Conservation (phyloP, 2,329 filamentous ascomycete species). For the Laburnicola sp. region DNA sequence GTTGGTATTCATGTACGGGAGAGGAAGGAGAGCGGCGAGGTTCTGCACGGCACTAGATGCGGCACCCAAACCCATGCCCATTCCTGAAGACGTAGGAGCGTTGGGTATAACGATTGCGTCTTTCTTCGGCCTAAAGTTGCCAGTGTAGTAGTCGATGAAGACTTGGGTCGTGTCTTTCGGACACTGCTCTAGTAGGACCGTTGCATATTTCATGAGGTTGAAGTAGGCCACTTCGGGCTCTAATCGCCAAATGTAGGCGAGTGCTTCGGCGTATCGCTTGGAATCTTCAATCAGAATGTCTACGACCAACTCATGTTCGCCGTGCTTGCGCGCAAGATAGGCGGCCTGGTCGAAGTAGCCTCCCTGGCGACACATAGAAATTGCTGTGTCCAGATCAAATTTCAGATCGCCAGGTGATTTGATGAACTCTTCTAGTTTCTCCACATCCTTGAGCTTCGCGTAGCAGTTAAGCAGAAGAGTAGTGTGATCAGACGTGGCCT, state of each 20-base stretch:
- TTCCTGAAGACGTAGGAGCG: constrained; percentile 50
- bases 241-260: constrained; percentile 88
- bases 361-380: constrained; percentile 94
- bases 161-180: constrained; percentile 79
- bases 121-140: constrained; percentile 74
- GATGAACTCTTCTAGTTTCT: constrained; percentile 95
- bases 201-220: constrained; percentile 92
- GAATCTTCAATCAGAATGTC: constrained; percentile 96
- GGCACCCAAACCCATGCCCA: constrained; percentile 46
- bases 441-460: constrained; percentile 94
- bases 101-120: constrained; percentile 59
- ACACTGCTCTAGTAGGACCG: constrained; percentile 85
- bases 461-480: constrained; percentile 96
- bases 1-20: constrained; percentile 79
- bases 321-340: constrained; percentile 90
- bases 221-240: constrained; percentile 79
- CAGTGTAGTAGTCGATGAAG: constrained; percentile 95
- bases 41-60: constrained; percentile 83
- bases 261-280: constrained; percentile 82
- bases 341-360: constrained; percentile 97
- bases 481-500: constrained; percentile 92
- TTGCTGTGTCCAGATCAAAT: constrained; percentile 96
- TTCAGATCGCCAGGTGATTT: constrained; percentile 92
- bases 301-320: constrained; percentile 89
- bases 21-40: constrained; percentile 76